A percentile compares a stretch with the other conserved stretches of the same genome.
These are phyloP conservation scores for Apiotrichum montevideense DNA, from an alignment of 1,284 basidiomycete genomes.

Conservation along the genomic window DNA sequence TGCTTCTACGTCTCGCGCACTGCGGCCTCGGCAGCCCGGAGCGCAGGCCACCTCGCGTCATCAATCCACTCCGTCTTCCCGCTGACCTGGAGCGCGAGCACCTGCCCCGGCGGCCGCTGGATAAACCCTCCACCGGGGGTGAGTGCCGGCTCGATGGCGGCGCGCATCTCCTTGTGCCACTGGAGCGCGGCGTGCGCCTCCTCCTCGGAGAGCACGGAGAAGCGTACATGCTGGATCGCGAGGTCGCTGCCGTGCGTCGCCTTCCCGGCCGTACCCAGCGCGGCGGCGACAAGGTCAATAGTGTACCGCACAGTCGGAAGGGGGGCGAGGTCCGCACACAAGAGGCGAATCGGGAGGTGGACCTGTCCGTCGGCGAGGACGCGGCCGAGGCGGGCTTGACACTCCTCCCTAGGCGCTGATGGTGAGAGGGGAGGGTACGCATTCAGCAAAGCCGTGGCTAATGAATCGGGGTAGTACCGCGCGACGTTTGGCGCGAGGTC, in stretches of 20 bases:
- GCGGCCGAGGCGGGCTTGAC: constrained; percentile 52
- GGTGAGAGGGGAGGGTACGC: constrained; percentile 48
- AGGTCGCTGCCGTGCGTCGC: constrained; percentile 65
- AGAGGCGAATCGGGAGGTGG: constrained; percentile 59
- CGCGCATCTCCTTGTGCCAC: constrained; percentile 54
- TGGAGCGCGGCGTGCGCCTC: constrained; percentile 51
- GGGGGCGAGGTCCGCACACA: constrained; percentile 56
- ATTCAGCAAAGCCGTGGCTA: constrained; percentile 51
- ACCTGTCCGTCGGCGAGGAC: constrained; percentile 61
- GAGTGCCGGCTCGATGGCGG: constrained; percentile 43
- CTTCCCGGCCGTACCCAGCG: constrained; percentile 52
- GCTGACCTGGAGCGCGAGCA: constrained; percentile 53
- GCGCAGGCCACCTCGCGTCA: constrained; percentile 51
- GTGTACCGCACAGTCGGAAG: constrained; percentile 64
- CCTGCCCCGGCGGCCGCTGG: constrained; percentile 33
- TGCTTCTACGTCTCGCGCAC: neutral
- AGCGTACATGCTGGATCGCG: constrained; percentile 50
- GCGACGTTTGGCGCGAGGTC: constrained; percentile 58
- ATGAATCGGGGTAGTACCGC: constrained; percentile 56
- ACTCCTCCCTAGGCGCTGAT: constrained; percentile 45
- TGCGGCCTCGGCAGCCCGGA: constrained; percentile 19
- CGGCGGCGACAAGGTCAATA: constrained; percentile 50
- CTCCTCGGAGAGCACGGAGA: constrained; percentile 45
- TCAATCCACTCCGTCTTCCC: constrained; percentile 54
- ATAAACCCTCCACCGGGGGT: constrained; percentile 32